Evolutionary conservation across 495 filamentous ascomycete genomes (phyloP).

Genomic region (Choiromyces venosus): DNA sequence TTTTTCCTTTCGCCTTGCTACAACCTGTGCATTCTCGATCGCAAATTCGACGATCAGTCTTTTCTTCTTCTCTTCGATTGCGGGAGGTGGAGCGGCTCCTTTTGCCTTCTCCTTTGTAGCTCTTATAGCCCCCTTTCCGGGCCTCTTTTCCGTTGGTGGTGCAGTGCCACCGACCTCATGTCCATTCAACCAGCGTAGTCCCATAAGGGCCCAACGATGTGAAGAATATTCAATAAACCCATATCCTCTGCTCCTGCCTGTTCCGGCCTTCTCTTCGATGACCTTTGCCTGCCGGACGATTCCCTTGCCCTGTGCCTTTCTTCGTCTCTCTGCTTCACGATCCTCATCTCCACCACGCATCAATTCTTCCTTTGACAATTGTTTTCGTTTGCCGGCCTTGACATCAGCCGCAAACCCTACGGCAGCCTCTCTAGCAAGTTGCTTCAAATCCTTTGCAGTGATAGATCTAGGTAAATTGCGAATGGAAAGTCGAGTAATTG

Average conservation of each 20-base stretch:
- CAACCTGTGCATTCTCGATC: slow-evolving; percentile 95
- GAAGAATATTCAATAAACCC: slow-evolving; percentile 96
- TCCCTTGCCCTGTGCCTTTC: slow-evolving; percentile 80
- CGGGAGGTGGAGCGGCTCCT: slow-evolving; percentile 8
- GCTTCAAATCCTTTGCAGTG: slow-evolving; percentile 83
- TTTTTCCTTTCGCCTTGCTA: slow-evolving; percentile 65
- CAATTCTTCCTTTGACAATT: slow-evolving; percentile 81
- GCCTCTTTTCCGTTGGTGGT: slow-evolving; percentile 18
- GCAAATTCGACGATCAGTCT: slow-evolving; percentile 93
- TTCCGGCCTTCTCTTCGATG: slow-evolving; percentile 74
- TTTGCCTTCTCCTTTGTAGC: slow-evolving; percentile 16
- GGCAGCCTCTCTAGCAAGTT: slow-evolving; percentile 78
- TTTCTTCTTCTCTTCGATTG: slow-evolving; percentile 56
- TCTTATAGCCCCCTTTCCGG: slow-evolving; percentile 27
- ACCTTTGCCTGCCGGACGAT: slow-evolving; percentile 94
- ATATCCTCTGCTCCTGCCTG: slow-evolving; percentile 81
- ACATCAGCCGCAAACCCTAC: slow-evolving; percentile 91
- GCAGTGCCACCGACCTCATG: slow-evolving; percentile 56
- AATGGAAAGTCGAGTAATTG: slow-evolving; percentile 84
- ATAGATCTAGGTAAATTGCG: slow-evolving; percentile 85
- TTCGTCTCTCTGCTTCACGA: slow-evolving; percentile 64
- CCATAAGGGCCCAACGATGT: slow-evolving; percentile 93
- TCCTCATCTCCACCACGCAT: slow-evolving; percentile 72
- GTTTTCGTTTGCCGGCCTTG: slow-evolving; percentile 62
- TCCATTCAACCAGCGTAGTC: slow-evolving; percentile 86